Percentiles rank a stretch among this genome's conserved stretches.
Conservation (phyloP, 108 stramenopile species). For the Chaetoceros muelleri region DNA sequence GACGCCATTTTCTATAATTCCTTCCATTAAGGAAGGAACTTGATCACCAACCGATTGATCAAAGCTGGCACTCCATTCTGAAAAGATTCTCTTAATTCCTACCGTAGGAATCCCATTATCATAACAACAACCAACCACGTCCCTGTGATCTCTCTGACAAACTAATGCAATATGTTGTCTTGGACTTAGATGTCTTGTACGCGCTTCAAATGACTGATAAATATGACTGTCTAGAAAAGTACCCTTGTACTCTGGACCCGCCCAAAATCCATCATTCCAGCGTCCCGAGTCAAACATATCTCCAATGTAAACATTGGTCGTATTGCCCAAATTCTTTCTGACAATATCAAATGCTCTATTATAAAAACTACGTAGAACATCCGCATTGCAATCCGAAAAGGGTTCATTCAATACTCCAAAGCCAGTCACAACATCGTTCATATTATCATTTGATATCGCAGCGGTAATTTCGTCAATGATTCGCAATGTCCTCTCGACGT, state of each 20-base stretch:
- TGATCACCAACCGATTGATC: conserved; percentile 35
- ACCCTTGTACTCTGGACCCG: conserved; percentile 19
- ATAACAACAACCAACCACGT: conserved; percentile 38
- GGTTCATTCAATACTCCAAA: conserved; percentile 79
- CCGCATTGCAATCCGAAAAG: conserved; percentile 25
- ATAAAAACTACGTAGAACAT: conserved; percentile 34
- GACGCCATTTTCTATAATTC: conserved; percentile 21
- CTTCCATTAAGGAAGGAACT: conserved; percentile 28
- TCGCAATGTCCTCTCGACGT: conserved; percentile 39
- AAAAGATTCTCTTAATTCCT: conserved; percentile 45
- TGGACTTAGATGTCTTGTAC: conserved; percentile 24
- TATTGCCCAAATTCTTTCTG: conserved; percentile 20
- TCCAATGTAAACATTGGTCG: conserved; percentile 33
- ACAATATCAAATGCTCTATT: conserved; percentile 30
- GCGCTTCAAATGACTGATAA: conserved; percentile 28
- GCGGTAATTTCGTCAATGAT: conserved; percentile 32
- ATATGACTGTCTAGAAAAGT: conserved; percentile 56
- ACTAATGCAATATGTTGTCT: conserved; percentile 60
- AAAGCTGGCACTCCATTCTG: conserved; percentile 58
- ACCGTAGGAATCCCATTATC: conserved; percentile 15
- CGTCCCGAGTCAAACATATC: conserved; percentile 36
- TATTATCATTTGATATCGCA: conserved; percentile 22
- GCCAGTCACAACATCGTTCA: conserved; percentile 52
- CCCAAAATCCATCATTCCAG: conserved; percentile 50
- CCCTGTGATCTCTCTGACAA: conserved; percentile 21